Base-by-base conservation (phyloP, 2,329 filamentous ascomycete genomes). In the Aurifilum marmelostoma region DNA sequence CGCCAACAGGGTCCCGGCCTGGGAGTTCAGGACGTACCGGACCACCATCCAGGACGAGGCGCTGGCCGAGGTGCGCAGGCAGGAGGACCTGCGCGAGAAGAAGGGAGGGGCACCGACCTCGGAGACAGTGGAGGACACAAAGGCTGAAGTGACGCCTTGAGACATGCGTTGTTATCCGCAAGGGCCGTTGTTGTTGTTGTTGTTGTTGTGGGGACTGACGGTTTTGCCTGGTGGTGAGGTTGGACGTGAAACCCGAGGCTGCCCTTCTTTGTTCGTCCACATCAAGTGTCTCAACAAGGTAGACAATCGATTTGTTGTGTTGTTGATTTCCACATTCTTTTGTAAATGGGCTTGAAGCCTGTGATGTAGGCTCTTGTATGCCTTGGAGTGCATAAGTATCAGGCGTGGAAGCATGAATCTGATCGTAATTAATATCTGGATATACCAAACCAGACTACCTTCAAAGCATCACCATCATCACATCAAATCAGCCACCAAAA, bases 21-120 rank as follows among this genome's bases (percentile, higher is more conserved):
- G 75, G 73, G 73, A 74, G 66, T 77, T 78, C 68, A 76, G 76
- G 69, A 65, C 63, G 6, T 74, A 75, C 21, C 69, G 73, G 69
- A 76, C 76, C 1, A 73, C 73, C 24, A 74, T 75, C 34, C 73
- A 73, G 47, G 73, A 75, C 37, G 69, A 76, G 21, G 75, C 74
- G 11, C 52, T 76, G 63, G 72, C 72, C 16, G 74, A 76, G 66
- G 72, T 75, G 4, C 66, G 63, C 12, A 68, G 68, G 12, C 58
- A 65, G 27, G 71, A 70, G 7, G 64, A 7, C 1, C n/a, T 34
- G 7, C 50, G 39, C 2, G 12, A 43, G 3, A 74, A 43, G 3
- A 74, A 75, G 63, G 56, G 16, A 8, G 43, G 3, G 16, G 41
- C 32, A 8, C 62, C 67, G 2, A 64, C 64, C 9, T 2, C 67